Percentiles rank a stretch among this genome's conserved stretches.
These are phyloP conservation scores for Tulasnella sp. DNA, from an alignment of 768 basidiomycete species.

Conservation along the genomic window DNA sequence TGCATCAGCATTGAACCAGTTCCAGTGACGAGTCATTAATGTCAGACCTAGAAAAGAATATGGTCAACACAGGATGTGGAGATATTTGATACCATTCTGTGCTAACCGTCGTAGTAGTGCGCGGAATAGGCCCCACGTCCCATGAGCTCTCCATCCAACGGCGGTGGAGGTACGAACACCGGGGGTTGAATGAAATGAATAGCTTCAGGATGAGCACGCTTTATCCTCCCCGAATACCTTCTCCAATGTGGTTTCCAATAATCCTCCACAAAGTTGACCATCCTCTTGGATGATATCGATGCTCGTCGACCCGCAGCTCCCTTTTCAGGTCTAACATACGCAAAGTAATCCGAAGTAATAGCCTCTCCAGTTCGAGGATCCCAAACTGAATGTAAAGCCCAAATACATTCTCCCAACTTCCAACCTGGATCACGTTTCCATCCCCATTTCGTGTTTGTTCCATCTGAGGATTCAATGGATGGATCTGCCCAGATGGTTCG, in stretches of 20 bases:
- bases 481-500: slow-evolving; percentile 63
- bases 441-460: slow-evolving; percentile 58
- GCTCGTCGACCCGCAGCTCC: slow-evolving; percentile 25
- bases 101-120: slow-evolving; percentile 75
- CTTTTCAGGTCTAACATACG: slow-evolving; percentile 23
- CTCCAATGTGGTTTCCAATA: slow-evolving; percentile 69
- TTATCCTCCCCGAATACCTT: slow-evolving; percentile 43
- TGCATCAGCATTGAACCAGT: slow-evolving; percentile 92
- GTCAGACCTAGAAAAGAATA: slow-evolving; percentile 44
- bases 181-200: slow-evolving; percentile 89
- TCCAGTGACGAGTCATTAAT: slow-evolving; percentile 83
- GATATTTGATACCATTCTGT: background rate
- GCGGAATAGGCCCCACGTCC: slow-evolving; percentile 62
- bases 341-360: slow-evolving; percentile 67
- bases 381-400: slow-evolving; percentile 89
- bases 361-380: slow-evolving; percentile 52
- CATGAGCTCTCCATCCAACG: slow-evolving; percentile 39
- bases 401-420: slow-evolving; percentile 65
- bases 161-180: slow-evolving; percentile 72
- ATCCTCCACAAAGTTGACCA: slow-evolving; percentile 56
- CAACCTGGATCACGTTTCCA: slow-evolving; percentile 66
- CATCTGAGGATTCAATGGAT: slow-evolving; percentile 29
- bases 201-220: slow-evolving; percentile 58
- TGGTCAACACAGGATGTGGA: background rate
- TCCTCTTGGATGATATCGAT: background rate